These are phyloP conservation scores for Rhodotorula mucilaginosa DNA, from an alignment of 1,284 basidiomycete genomes.

Conservation along the genomic window DNA sequence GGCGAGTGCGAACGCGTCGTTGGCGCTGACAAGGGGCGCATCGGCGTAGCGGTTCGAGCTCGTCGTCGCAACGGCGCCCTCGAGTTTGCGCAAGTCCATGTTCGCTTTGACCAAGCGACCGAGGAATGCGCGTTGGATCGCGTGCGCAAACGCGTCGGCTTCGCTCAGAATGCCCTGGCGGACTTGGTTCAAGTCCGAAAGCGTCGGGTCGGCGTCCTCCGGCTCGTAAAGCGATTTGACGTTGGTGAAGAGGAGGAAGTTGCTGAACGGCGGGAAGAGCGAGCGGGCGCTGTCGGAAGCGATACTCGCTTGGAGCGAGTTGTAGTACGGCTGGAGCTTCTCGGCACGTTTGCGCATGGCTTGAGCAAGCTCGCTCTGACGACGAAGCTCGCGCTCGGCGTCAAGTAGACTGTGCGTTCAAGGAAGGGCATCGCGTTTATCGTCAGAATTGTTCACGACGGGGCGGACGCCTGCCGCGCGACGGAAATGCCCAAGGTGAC, in stretches of 20 bases:
- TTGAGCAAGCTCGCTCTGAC: background rate
- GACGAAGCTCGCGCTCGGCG: background rate
- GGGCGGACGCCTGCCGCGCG: too few species aligned
- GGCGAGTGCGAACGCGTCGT: background rate
- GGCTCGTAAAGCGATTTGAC: conserved; percentile 13
- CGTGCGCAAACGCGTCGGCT: background rate
- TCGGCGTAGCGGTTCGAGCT: background rate
- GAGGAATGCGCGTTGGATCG: conserved; percentile 1
- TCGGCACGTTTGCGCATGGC: conserved; percentile 7
- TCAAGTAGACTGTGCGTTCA: background rate
- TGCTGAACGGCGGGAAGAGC: conserved; percentile 24
- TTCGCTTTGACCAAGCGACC: conserved; percentile 10
- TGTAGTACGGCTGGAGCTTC: conserved; percentile 12
- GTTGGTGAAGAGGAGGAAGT: conserved; percentile 12
- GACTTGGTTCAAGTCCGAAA: background rate
- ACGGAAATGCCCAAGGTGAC: background rate
- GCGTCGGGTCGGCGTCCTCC: background rate
- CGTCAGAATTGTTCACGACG: too few species aligned
- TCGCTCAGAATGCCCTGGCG: conserved; percentile 4
- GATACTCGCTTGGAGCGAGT: background rate
- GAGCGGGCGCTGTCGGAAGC: conserved; percentile 6
- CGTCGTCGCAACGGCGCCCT: background rate
- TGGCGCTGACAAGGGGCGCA: background rate
- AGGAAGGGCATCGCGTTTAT: too few species aligned
- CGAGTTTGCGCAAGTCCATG: background rate